Base-by-base conservation (phyloP, 1,284 basidiomycete species). In the Tilletia walkeri region DNA sequence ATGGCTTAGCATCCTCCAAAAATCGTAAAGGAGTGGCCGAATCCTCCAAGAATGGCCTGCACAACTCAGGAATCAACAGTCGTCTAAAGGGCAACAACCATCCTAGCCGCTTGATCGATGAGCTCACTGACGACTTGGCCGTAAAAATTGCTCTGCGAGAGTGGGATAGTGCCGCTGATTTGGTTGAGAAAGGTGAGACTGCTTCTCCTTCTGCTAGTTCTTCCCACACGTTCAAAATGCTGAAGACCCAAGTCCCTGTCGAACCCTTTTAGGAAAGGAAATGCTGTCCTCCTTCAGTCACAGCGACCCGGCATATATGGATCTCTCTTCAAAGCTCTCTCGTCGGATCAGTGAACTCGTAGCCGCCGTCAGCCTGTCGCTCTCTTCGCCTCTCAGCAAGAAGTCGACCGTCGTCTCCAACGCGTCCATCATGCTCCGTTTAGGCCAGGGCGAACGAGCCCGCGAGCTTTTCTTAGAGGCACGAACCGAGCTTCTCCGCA, bases 61-160 rank as follows among this genome's bases (percentile, higher is more conserved):
- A 50, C 6, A 34, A 49, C 34, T 16, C 67, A 41, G 41, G 41
- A 5, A 45, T 12, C 41, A 45, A 12, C 12, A 45, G 12, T 45
- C 41, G 41, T 5, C 41, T 5, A 12, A 45, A 5, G 41, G 78
- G 78, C 38, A 69, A 73, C 16, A 81, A 84, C 61, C 81, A 84
- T 61, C 78, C 84, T 0, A 79, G 87, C 12, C 88, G 90, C 18
- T 97, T 92, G 89, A 89, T 93, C 24, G 90, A 91, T 69, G 93
- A 96, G 73, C 94, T 93, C 85, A 89, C 91, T 2, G 96, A 99
- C 82, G 90, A 95, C 65, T 85, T 98, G 9, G 92, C 92, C 0
- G 94, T 99, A 16, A 89, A 92, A 2, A 95, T 98, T 73, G 92
- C 95, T 0, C 86, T 94, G 66, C 88, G 92, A 66, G 89, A 93